Base-by-base conservation (phyloP, 2,329 filamentous ascomycete species). In the Cordyceps militaris region DNA sequence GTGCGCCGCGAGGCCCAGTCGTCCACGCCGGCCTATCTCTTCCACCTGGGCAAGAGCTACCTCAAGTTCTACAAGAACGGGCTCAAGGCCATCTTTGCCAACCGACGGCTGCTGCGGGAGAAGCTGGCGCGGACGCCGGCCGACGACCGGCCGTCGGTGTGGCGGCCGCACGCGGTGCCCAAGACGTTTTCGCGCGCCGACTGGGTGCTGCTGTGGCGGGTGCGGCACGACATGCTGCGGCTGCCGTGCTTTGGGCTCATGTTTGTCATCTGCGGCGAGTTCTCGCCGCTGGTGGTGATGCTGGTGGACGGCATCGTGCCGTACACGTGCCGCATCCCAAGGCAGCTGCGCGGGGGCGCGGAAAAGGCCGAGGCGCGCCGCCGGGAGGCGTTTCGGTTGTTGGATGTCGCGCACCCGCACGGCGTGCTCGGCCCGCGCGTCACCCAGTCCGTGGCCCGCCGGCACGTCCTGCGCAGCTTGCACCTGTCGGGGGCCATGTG, bases 21-120 rank as follows among this genome's bases (percentile, higher is more conserved):
- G 21, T 72, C 69, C 16, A 61, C 63, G 1, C 63, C 65, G 8
- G 64, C 63, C 48, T 82, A 88, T 73, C 76, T 83, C 61, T 81
- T 82, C 66, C 69, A 73, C 44, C 74, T 86, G 28, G 93, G 90
- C 61, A 87, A 88, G 69, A 84, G 88, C 53, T 96, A 96, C 72
- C 71, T 88, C 10, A 72, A 73, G 36, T 97, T 97, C 80, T 97
- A 97, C 83, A 96, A 94, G 73, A 80, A 83, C 1, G 93, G 92
- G 19, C 73, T 96, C 32, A 85, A 85, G 67, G 84, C 87, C 65
- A 85, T 96, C 53, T 85, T 84, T 69, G 73, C 76, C 59, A 96
- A 96, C 64, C 78, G 81, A 49, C 68, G 74, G 23, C 77, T 79
- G 11, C 69, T 86, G 14, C 71, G 73, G 53, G 71, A 74, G 66